Evolutionary conservation across 1,284 basidiomycete species (phyloP), one percentile per base, ranked within the genome.

Genomic region (Sanghuangporus weigelae): DNA sequence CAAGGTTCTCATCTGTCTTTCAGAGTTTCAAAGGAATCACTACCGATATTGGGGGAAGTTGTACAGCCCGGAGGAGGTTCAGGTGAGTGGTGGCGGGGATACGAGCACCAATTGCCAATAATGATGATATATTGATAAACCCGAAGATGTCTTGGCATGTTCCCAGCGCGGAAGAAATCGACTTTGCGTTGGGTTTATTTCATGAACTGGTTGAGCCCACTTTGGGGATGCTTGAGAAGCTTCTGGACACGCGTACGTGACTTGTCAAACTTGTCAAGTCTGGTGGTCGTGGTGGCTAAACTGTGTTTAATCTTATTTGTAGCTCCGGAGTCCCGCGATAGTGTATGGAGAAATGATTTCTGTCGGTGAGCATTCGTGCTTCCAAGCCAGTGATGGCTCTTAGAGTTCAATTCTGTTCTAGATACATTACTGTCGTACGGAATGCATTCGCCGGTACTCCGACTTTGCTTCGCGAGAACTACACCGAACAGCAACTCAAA

Each of bases 331-430:
- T 66, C 72, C 12, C 79, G 84, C 16, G 84, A 89, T 72, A 80
- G 81, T 23, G 69, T 79, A 14, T 97, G 95, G 95, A 84, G 89
- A 31, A 96, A 95, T 74, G 92, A 96, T 69, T 95, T 96, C 71
- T 96, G 94, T 75, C 84, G 87, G 86, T 86, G 48, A 59, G 79
- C 73, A 16, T 16, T 46, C 58, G 26, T 31, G 26, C 26, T 31
- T 31, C 26, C 26, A 31, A 31, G 26, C 55, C 62, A 35, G 2
- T 44, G 42, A 31, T 62, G 16, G 7, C 7, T 40, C 36, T 14
- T 23, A 40, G 36, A 50, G 23, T 48, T 39, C 31, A 38, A 48
- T 66, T 56, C 49, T 60, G 19, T 23, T 51, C 23, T 67, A 82
- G 88, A 38, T 81, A 86, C 71, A 70, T 90, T 57, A 85, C 80